phyloP scores from a whole-genome alignment of 2,329 filamentous ascomycete genomes.

The Plenodomus biglobosus region DNA sequence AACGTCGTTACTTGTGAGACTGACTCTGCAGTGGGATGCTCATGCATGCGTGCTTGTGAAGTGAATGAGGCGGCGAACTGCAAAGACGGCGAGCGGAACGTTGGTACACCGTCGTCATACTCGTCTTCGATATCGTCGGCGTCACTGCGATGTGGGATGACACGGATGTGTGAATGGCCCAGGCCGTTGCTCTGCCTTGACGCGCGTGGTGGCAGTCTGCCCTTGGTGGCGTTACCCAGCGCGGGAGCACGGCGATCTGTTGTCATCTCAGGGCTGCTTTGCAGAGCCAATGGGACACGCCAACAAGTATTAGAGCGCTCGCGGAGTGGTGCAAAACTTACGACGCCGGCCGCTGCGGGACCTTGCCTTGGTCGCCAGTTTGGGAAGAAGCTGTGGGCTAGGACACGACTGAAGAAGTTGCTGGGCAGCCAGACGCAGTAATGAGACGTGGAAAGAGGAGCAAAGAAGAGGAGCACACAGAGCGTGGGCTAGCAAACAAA shows the following conservation, averaged over 20 bases:
- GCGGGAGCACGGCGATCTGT: slow-evolving; percentile 24
- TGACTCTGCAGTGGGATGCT: background rate
- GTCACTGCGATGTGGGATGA: slow-evolving; percentile 16
- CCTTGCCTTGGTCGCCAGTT: slow-evolving; percentile 23
- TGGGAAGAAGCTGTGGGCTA: slow-evolving; percentile 5
- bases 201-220: slow-evolving; percentile 21
- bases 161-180: slow-evolving; percentile 28
- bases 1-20: slow-evolving; percentile 20
- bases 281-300: background rate
- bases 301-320: background rate
- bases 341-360: slow-evolving; percentile 23
- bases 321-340: slow-evolving; percentile 11
- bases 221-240: slow-evolving; percentile 11
- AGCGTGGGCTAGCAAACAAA: background rate
- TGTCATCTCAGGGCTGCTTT: background rate
- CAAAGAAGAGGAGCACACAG: background rate
- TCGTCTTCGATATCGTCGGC: background rate
- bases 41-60: background rate
- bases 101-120: slow-evolving; percentile 11
- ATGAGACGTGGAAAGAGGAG: background rate
- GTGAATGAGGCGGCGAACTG: slow-evolving; percentile 4
- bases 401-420: background rate
- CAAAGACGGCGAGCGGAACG: slow-evolving; percentile 16
- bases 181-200: slow-evolving; percentile 4
- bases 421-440: background rate